Evolutionary conservation across 140 eudicot species (phyloP).

Genomic region (Oenanthe javanica): DNA sequence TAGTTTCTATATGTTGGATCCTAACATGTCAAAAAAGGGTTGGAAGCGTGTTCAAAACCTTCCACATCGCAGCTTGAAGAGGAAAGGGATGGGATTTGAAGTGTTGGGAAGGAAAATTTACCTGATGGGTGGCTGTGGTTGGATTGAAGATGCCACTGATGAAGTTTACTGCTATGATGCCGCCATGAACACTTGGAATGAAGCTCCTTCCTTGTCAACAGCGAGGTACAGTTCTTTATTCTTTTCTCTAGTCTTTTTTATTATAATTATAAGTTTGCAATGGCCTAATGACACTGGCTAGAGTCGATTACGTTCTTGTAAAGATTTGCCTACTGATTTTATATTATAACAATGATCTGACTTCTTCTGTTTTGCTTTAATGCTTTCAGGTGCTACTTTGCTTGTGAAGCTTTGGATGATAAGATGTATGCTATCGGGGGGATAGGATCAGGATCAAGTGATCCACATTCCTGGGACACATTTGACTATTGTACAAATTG

Average conservation of each 20-base stretch:
- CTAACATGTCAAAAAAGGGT: constrained; percentile 38
- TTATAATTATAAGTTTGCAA: neutral
- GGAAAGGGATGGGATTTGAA: constrained; percentile 81
- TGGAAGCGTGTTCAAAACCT: constrained; percentile 64
- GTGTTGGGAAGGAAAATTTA: constrained; percentile 53
- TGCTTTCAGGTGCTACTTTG: constrained; percentile 65
- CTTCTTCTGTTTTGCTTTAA: neutral
- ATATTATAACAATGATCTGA: neutral
- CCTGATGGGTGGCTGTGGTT: constrained; percentile 90
- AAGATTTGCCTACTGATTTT: neutral
- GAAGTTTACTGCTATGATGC: constrained; percentile 86
- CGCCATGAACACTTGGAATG: constrained; percentile 54
- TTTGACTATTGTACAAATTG: constrained; percentile 34
- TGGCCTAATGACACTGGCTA: neutral
- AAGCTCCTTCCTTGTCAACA: constrained; percentile 61
- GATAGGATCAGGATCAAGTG: constrained; percentile 62
- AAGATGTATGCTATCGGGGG: constrained; percentile 89
- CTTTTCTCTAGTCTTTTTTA: neutral
- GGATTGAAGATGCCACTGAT: constrained; percentile 87
- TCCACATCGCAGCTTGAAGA: constrained; percentile 52
- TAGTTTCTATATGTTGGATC: constrained; percentile 64
- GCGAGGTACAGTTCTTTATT: constrained; percentile 45
- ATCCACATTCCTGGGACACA: constrained; percentile 77
- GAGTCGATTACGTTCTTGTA: neutral
- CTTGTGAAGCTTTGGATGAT: constrained; percentile 53